Evolutionary conservation across 2,329 filamentous ascomycete species (phyloP), one percentile per base, ranked within the genome.

Genomic region (Arachnomyces sp.): DNA sequence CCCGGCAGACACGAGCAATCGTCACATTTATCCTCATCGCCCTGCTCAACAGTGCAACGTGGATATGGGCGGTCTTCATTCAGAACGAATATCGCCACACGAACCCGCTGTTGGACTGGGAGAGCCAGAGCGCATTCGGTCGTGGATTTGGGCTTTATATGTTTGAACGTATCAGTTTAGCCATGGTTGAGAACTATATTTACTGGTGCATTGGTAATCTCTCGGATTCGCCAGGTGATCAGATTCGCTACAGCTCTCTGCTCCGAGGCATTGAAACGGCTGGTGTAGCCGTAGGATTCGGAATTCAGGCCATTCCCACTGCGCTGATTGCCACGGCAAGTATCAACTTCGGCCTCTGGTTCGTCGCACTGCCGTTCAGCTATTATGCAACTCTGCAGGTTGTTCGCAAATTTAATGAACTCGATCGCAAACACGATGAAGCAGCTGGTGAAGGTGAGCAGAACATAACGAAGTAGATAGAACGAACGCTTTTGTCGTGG

Each of bases 181-280:
- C 57, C 3, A 60, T 69, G 52, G 60, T 67, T 2, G 61, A 69
- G 36, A 68, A 69, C 42, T 69, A 65, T 44, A 65, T 69, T 18
- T 69, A 70, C 48, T 70, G 66, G 67, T 69, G 63, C 37, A 70
- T 70, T 40, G 54, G 65, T 3, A 69, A 68, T 40, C 47, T 70
- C 3, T 66, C 66, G 0, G 64, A 69, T 40, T 68, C 63, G 1
- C 64, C 62, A 0, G 64, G 62, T 1, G 65, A 68, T 35, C 63
- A 68, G 47, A 67, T 69, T 40, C 52, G 67, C 34, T 70, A 68
- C 44, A 68, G 62, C 39, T 66, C 65, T n/a, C 48, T 70, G 30
- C 52, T 69, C 28, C 51, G 65, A 21, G 65, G 63, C n/a, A n/a
- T n/a, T n/a, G n/a, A n/a, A n/a, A n/a, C n/a, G n/a, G n/a, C n/a